These are phyloP conservation scores for Linum trigynum DNA, from an alignment of 345 rosid species.

Conservation along the genomic window DNA sequence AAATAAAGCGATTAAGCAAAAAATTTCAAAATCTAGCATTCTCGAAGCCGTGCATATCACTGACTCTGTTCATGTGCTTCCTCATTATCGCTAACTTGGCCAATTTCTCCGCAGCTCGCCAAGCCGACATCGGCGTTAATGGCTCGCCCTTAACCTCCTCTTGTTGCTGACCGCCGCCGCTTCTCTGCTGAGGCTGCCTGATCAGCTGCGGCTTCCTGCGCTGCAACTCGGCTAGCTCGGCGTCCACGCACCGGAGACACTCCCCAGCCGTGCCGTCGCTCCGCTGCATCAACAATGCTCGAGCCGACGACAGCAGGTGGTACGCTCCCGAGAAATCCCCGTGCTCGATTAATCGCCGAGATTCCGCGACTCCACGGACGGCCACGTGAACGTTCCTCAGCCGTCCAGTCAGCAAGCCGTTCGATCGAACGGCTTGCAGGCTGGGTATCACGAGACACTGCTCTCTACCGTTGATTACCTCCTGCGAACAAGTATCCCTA, in stretches of 20 bases:
- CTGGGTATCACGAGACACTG: conserved; percentile 40
- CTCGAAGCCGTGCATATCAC: conserved; percentile 95
- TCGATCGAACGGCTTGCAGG: conserved; percentile 40
- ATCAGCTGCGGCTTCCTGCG: conserved; percentile 23
- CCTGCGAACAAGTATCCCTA: conserved; percentile 46
- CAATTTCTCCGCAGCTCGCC: conserved; percentile 86
- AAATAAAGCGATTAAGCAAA: neutral
- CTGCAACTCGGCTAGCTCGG: conserved; percentile 53
- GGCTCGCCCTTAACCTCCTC: conserved; percentile 45
- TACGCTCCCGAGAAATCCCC: conserved; percentile 50
- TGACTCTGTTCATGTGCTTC: conserved; percentile 83
- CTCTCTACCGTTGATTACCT: conserved; percentile 34
- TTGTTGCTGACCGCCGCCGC: conserved; percentile 1
- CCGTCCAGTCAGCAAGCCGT: conserved; percentile 40
- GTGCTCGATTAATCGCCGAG: conserved; percentile 49
- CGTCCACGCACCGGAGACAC: conserved; percentile 47
- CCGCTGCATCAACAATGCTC: conserved; percentile 49
- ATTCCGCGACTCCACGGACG: conserved; percentile 68
- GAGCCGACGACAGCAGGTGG: conserved; percentile 58
- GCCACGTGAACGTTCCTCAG: conserved; percentile 61
- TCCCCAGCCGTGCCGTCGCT: conserved; percentile 34
- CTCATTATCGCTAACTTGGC: conserved; percentile 86
- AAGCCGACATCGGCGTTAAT: conserved; percentile 83
- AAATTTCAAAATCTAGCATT: conserved; percentile 70
- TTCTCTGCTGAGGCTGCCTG: conserved; percentile 18